Percentiles rank a stretch among this genome's conserved stretches.
phyloP scores from a whole-genome alignment of 768 basidiomycete genomes.

The Lentinula raphanica region DNA sequence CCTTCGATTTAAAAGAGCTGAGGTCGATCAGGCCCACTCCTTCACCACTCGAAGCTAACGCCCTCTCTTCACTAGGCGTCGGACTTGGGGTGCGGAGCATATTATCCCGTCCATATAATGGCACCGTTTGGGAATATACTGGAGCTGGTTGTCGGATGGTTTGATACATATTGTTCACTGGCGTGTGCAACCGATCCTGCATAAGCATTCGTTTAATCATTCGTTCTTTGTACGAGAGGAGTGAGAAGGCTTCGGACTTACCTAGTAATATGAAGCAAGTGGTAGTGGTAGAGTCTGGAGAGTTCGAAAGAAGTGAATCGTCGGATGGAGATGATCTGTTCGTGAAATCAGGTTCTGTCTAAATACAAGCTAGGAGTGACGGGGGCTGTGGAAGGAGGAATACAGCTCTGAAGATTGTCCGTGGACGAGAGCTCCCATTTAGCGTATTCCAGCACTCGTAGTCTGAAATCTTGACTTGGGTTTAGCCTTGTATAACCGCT shows the following conservation, averaged over 20 bases:
- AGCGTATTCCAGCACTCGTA: not conserved
- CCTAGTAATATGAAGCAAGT: too few relatives aligned
- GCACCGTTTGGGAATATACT: not conserved
- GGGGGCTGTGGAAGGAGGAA: not conserved
- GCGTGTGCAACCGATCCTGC: too few relatives aligned
- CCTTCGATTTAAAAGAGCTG: not conserved
- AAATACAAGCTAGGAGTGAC: not conserved
- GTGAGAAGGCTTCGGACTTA: not conserved
- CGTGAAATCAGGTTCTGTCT: not conserved
- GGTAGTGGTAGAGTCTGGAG: not conserved
- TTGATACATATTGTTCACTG: not conserved
- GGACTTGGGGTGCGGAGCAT: slow-evolving; percentile 31
- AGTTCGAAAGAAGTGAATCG: not conserved
- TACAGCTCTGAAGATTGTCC: not conserved
- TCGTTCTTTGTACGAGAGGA: not conserved
- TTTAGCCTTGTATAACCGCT: not conserved
- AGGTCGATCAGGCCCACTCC: not conserved
- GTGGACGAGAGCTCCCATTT: not conserved
- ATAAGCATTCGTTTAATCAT: too few relatives aligned
- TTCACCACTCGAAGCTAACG: slow-evolving; percentile 13
- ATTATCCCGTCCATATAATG: not conserved
- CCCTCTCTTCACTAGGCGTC: slow-evolving; percentile 26
- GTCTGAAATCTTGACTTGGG: not conserved
- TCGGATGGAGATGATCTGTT: not conserved
- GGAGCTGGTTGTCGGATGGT: not conserved